phyloP scores from a whole-genome alignment of 306 rosid species.

The Medicago lupulina region DNA sequence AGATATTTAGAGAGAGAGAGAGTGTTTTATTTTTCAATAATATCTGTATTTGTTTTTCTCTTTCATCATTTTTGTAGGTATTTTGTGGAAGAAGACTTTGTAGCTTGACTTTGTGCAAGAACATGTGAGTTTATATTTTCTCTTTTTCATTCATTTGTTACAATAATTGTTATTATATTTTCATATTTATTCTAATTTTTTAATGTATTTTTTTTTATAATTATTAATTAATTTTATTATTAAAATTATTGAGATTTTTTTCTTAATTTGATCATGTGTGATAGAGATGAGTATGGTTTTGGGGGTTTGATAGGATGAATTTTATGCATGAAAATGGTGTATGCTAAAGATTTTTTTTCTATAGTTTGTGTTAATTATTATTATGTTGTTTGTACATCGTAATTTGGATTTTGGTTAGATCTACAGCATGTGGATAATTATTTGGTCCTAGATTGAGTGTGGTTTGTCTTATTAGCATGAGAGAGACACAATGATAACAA shows the following conservation, averaged over 20 bases:
- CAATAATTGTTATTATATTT: background rate
- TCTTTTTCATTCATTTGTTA: conserved; percentile 24
- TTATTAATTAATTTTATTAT: background rate
- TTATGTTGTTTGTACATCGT: conserved; percentile 34
- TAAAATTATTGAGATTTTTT: background rate
- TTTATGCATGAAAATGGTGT: no score
- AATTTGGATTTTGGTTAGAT: conserved; percentile 35
- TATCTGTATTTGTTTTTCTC: conserved; percentile 12
- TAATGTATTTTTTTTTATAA: background rate
- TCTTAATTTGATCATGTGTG: background rate
- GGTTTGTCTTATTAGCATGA: conserved; percentile 28
- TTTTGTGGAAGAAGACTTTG: conserved; percentile 38
- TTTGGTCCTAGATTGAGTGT: conserved; percentile 7
- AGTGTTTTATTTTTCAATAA: background rate
- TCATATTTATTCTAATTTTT: background rate
- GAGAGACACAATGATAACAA: background rate
- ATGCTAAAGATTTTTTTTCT: no score
- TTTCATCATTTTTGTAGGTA: conserved; percentile 43
- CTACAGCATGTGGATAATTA: conserved; percentile 33
- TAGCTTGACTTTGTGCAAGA: conserved; percentile 41
- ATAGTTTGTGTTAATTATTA: conserved; percentile 34
- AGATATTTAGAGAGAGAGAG: conserved; percentile 10
- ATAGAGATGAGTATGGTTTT: background rate
- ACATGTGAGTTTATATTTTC: conserved; percentile 45
- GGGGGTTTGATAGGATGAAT: background rate